A percentile compares a stretch with the other conserved stretches of the same genome.
Evolutionary conservation across 2,329 filamentous ascomycete genomes (phyloP).

Genomic region (Lasiodiplodia theobromae): DNA sequence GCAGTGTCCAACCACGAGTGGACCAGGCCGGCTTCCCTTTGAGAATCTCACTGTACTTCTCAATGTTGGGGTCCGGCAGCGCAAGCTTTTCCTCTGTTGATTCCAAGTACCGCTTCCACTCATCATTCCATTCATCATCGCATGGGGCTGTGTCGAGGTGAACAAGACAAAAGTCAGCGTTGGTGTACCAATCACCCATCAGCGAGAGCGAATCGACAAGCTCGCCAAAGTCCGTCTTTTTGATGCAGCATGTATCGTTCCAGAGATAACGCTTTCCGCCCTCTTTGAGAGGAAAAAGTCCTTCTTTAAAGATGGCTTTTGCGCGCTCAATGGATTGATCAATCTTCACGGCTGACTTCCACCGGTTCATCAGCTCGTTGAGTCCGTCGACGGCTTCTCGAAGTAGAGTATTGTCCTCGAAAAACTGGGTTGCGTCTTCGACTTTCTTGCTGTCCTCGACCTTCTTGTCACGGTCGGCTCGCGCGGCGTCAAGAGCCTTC

Average conservation of each 20-base stretch:
- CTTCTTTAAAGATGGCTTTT: background rate
- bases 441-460: background rate
- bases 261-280: background rate
- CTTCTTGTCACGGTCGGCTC: background rate
- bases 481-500: background rate
- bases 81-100: background rate
- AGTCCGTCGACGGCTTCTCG: constrained; percentile 6
- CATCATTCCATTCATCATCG: background rate
- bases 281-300: background rate
- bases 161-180: constrained; percentile 6
- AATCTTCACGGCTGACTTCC: constrained; percentile 5
- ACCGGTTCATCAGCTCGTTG: background rate
- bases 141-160: background rate
- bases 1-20: constrained; percentile 4
- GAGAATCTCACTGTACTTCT: background rate
- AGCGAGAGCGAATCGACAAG: background rate
- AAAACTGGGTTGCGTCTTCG: background rate
- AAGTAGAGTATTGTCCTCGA: background rate
- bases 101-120: background rate
- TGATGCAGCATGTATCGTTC: constrained; percentile 8
- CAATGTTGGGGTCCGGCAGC: background rate
- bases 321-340: background rate
- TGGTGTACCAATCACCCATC: constrained; percentile 4
- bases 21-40: background rate
- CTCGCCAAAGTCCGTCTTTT: background rate